Evolutionary conservation across 176 grass and related monocot genomes (phyloP).

Genomic region (Tuctoria greenei): DNA sequence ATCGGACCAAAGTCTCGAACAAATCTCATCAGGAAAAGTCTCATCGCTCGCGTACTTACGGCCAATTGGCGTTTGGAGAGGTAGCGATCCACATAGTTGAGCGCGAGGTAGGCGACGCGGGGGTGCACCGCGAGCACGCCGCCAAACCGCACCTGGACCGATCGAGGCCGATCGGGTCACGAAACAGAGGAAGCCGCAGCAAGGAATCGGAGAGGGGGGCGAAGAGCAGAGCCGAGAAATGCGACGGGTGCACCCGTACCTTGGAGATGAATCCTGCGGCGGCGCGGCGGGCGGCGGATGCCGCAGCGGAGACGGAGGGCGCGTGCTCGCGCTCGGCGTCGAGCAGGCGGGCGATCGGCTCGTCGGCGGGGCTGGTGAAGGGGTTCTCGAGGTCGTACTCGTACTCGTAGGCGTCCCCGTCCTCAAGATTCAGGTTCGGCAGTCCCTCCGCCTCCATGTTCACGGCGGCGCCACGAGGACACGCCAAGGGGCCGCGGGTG

Average conservation of each 20-base stretch:
- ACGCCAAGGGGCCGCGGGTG: slow-evolving; percentile 22
- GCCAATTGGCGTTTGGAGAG: slow-evolving; percentile 78
- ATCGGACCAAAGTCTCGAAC: slow-evolving; percentile 40
- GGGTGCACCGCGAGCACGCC: slow-evolving; percentile 58
- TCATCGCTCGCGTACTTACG: slow-evolving; percentile 40
- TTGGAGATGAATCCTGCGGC: slow-evolving; percentile 70
- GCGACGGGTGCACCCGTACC: slow-evolving; percentile 33
- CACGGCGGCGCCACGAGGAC: slow-evolving; percentile 29
- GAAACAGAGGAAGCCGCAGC: background rate
- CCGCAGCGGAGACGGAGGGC: slow-evolving; percentile 48
- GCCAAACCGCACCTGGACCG: slow-evolving; percentile 55
- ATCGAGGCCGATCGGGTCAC: slow-evolving; percentile 25
- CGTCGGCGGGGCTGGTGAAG: slow-evolving; percentile 78
- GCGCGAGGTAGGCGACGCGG: slow-evolving; percentile 83
- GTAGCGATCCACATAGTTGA: slow-evolving; percentile 97
- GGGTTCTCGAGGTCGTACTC: slow-evolving; percentile 98
- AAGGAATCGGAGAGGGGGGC: background rate
- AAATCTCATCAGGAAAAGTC: slow-evolving; percentile 18
- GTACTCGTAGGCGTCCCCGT: slow-evolving; percentile 26
- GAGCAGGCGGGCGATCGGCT: slow-evolving; percentile 49
- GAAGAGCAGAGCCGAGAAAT: background rate
- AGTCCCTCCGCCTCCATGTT: slow-evolving; percentile 23
- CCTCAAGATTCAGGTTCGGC: background rate
- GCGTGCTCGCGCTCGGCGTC: slow-evolving; percentile 56
- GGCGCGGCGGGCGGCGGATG: slow-evolving; percentile 41